Base-by-base conservation (phyloP, 257 asterid species). In the Scutellaria galericulata region DNA sequence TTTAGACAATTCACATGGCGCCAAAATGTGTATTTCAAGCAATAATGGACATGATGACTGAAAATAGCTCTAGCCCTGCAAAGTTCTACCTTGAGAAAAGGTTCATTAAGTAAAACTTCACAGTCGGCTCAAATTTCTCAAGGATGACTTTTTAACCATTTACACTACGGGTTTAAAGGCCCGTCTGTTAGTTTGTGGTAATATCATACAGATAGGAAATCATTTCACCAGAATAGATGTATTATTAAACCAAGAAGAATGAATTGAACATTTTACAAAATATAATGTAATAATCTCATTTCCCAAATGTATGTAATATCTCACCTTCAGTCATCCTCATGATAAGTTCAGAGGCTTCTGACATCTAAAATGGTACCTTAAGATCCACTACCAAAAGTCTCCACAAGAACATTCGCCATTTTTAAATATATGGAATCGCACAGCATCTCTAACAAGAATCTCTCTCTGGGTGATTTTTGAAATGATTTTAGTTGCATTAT, bases 391-490 rank as follows among this genome's bases (percentile, higher is more conserved):
- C 90, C 97, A 86, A 70, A 85, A 90, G 69, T 88, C 92, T 79
- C 87, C 89, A 83, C 97, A 87, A 77, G 93, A 88, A 76, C 93
- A 86, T 18, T 72, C 57, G 39, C 93, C 96, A 71, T 85, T 81
- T 75, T 81, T 86, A 48, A 88, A 86, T 59, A 80, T 80, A 80
- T 86, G 90, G 71, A 86, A 90, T 60, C 88, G 72, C 47, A 74
- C 87, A 10, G 85, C 66, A 64, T 90, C 97, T 71, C 96, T 81
- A 61, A 89, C 88, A 45, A 81, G 85, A 61, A 87, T 85, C 72
- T 88, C 90, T 59, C 92, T 79, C 68, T 54, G 56, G 39, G 83
- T 80, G 79, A 86, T 78, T 79, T 77, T 80, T 7, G 92, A 86
- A 64, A 85, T 91, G 46, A 84, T 56, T 78, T 88, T 90, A 40